Evolutionary conservation across 2,329 filamentous ascomycete genomes (phyloP).

Genomic region (Verticillium klebahnii): DNA sequence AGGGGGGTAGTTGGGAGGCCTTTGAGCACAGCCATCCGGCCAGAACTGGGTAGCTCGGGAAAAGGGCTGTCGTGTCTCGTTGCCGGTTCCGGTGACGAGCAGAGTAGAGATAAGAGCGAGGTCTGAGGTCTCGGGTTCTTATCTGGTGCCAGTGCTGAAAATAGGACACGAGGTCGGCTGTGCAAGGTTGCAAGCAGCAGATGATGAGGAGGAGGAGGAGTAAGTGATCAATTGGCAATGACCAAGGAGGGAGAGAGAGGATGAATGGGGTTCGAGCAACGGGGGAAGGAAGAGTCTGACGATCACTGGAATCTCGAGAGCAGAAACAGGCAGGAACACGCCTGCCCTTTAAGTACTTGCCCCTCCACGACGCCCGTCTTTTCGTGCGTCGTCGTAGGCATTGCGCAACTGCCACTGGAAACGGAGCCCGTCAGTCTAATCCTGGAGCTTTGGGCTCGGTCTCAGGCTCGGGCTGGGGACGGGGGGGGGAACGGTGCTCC

Average conservation of each 20-base stretch:
- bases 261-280: neutral
- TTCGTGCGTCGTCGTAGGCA: neutral
- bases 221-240: neutral
- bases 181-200: neutral
- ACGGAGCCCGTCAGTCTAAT: neutral
- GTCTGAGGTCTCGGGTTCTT: neutral
- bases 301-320: neutral
- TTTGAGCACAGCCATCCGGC: constrained; percentile 15
- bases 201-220: neutral
- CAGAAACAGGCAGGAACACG: neutral
- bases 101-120: neutral
- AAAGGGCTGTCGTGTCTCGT: neutral
- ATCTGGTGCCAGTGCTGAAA: constrained; percentile 1
- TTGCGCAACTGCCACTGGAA: neutral
- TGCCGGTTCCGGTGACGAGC: neutral
- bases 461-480: neutral
- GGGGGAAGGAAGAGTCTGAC: neutral
- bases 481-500: neutral
- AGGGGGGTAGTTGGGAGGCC: constrained; percentile 7
- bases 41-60: neutral
- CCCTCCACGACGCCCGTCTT: neutral
- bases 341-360: neutral
- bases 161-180: neutral
- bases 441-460: neutral
- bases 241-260: neutral